A percentile compares a stretch with the other conserved stretches of the same genome.
These are phyloP conservation scores for Tolypocladium ophioglossoides DNA, from an alignment of 2,329 filamentous ascomycete genomes.

Conservation along the genomic window DNA sequence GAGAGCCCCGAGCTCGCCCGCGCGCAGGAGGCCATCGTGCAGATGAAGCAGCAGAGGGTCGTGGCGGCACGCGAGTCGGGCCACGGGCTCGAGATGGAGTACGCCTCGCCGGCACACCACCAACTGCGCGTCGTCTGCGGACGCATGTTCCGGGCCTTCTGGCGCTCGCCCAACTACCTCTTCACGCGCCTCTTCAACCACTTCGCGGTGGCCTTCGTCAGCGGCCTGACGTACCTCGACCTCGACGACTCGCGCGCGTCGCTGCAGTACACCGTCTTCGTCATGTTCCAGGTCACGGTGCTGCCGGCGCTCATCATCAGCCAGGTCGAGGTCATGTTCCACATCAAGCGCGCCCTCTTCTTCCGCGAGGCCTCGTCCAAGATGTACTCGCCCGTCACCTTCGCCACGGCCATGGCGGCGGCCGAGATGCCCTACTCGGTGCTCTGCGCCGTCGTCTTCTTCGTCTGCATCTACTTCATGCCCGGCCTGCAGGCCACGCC, in stretches of 20 bases:
- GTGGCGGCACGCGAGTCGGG: constrained; percentile 29
- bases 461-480: constrained; percentile 75
- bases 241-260: constrained; percentile 66
- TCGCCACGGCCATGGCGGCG: constrained; percentile 65
- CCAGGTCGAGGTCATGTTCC: constrained; percentile 73
- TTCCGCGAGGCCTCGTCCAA: constrained; percentile 80
- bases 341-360: constrained; percentile 68
- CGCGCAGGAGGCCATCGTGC: constrained; percentile 54
- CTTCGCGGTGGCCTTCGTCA: constrained; percentile 64
- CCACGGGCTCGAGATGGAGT: constrained; percentile 58
- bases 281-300: constrained; percentile 83
- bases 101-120: constrained; percentile 67
- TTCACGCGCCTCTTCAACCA: constrained; percentile 85
- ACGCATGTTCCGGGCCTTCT: constrained; percentile 70
- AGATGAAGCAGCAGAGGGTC: constrained; percentile 52
- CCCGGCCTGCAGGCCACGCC: constrained; percentile 57
- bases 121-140: constrained; percentile 67
- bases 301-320: constrained; percentile 73
- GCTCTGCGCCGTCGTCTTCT: constrained; percentile 71
- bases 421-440: constrained; percentile 79
- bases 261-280: constrained; percentile 78
- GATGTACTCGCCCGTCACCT: constrained; percentile 74
- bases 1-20: constrained; percentile 60
- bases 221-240: constrained; percentile 69
- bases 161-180: constrained; percentile 79